phyloP scores from a whole-genome alignment of 768 basidiomycete species.

The Galerina marginata region DNA sequence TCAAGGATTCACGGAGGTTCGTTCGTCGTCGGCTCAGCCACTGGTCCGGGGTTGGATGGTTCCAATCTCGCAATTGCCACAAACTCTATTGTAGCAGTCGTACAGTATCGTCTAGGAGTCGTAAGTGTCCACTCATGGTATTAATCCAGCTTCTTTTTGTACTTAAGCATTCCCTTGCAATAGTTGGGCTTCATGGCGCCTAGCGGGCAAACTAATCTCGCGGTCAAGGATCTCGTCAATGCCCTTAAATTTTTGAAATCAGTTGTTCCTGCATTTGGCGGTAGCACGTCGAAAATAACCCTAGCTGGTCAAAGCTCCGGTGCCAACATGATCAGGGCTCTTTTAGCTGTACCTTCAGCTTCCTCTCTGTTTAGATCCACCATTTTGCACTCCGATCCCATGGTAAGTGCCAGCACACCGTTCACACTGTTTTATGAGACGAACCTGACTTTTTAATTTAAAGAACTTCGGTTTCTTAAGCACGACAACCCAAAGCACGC shows the following conservation, averaged over 20 bases:
- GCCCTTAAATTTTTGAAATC: conserved; percentile 67
- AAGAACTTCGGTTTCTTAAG: conserved; percentile 79
- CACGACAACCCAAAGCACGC: conserved; percentile 51
- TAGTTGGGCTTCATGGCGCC: conserved; percentile 82
- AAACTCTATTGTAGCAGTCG: conserved; percentile 77
- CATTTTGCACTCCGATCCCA: conserved; percentile 87
- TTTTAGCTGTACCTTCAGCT: conserved; percentile 76
- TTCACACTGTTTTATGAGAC: not conserved
- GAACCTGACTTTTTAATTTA: not conserved
- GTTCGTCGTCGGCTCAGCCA: conserved; percentile 72
- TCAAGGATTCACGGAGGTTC: conserved; percentile 88
- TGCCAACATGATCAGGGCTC: conserved; percentile 75
- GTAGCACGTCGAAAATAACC: conserved; percentile 67
- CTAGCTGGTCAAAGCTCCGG: conserved; percentile 86
- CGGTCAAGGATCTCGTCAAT: conserved; percentile 68
- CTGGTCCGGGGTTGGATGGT: conserved; percentile 76
- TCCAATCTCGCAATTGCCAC: conserved; percentile 73
- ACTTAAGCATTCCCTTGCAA: conserved; percentile 9
- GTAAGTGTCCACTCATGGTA: conserved; percentile 43
- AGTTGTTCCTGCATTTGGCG: conserved; percentile 68
- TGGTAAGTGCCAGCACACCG: conserved; percentile 52
- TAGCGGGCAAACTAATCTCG: conserved; percentile 72
- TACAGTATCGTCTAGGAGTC: conserved; percentile 85
- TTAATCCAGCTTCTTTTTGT: not conserved
- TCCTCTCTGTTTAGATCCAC: conserved; percentile 75